Base-by-base conservation (phyloP, 2,329 filamentous ascomycete genomes). In the Penicillium sp. region DNA sequence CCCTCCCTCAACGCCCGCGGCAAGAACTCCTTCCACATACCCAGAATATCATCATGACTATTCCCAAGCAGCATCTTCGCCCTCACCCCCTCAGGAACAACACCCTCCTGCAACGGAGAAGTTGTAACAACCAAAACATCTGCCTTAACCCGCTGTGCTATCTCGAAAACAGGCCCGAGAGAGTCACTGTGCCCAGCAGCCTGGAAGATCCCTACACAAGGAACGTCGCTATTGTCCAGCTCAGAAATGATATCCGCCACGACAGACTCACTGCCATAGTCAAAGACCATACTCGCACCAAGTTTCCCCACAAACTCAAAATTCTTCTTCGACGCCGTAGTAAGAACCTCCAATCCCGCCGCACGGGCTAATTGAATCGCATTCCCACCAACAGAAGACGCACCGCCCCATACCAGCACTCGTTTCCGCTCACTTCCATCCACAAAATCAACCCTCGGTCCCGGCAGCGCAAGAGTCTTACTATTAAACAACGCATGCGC, bases 331-430 rank as follows among this genome's bases (percentile, higher is more conserved):
- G 26, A 50, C 28, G 28, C 26, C 28, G 47, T 33, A 2, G 7
- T 50, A 5, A 30, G 26, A 47, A 47, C 24, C 24, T 47, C 44
- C 24, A 47, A 17, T 8, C 47, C 47, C 15, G 47, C 47, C 17
- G 17, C n/a, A 12, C 47, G 4, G 4, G 26, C 47, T 15, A 47
- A 47, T 9, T 47, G 44, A 47, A 47, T 79, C 0, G 79, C 80
- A 3, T 70, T 74, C 35, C 76, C 76, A 0, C 84, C 83, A 2
- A 84, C 81, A 22, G 75, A 77, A 0, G 80, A 79, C 2, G 81
- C 78, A 0, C 84, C 85, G n/a, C 84, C 84, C 81, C 83, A 86
- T 15, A 86, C 70, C 5, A 86, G 66, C 0, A 50, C 17, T 6
- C 26, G n/a, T n/a, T 50, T 33, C 6, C 47, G 26, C n/a, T 7